These are phyloP conservation scores for Aspergillus caelatus DNA, from an alignment of 2,329 filamentous ascomycete genomes.

Conservation along the genomic window DNA sequence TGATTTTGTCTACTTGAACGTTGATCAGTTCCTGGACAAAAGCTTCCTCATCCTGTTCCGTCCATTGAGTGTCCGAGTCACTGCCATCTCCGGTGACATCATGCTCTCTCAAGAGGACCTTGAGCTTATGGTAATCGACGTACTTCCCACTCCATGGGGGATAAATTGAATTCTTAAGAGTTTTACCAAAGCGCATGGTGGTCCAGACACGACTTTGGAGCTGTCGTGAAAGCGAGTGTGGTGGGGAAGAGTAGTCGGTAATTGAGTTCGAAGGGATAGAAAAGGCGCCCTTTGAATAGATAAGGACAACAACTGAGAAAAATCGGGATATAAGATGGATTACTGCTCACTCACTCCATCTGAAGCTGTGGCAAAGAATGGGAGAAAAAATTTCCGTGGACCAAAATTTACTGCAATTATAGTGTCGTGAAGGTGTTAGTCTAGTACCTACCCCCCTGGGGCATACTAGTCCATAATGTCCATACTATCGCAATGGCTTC, in stretches of 20 bases:
- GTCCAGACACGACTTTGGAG: slow-evolving; percentile 1
- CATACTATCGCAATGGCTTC: slow-evolving; percentile 1
- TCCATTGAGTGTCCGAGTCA: slow-evolving; percentile 71
- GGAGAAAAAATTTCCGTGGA: background rate
- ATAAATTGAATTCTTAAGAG: slow-evolving; percentile 77
- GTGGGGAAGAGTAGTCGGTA: slow-evolving; percentile 4
- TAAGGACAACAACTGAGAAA: background rate
- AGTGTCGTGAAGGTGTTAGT: slow-evolving; percentile 2
- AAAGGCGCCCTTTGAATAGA: background rate
- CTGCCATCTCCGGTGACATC: slow-evolving; percentile 50
- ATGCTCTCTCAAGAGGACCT: slow-evolving; percentile 82
- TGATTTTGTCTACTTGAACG: slow-evolving; percentile 91
- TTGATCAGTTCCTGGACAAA: slow-evolving; percentile 97
- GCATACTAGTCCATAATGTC: background rate
- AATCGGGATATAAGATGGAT: background rate
- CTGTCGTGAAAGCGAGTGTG: background rate
- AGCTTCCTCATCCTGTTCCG: slow-evolving; percentile 86
- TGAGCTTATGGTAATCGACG: slow-evolving; percentile 94
- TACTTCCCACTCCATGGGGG: slow-evolving; percentile 90
- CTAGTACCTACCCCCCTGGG: background rate
- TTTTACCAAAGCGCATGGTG: slow-evolving; percentile 90
- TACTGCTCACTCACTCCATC: background rate
- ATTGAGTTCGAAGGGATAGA: slow-evolving; percentile 3
- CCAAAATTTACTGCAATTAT: slow-evolving; percentile 1
- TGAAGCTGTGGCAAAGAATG: background rate